Conservation (phyloP, 2,329 filamentous ascomycete genomes). For the Fusarium domesticum region DNA sequence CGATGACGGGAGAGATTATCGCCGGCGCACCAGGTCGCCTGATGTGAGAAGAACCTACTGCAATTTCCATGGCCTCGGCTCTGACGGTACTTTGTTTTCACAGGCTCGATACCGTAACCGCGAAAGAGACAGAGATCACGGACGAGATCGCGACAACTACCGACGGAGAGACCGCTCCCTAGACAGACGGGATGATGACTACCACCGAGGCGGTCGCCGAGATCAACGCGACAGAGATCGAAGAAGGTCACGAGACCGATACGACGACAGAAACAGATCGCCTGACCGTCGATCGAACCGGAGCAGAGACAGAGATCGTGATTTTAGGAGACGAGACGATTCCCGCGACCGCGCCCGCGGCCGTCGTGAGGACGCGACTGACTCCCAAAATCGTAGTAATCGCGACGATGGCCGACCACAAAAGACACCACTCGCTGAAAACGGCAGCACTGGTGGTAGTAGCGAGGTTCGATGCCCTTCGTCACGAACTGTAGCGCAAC, state of each 20-base stretch:
- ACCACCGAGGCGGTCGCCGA: slow-evolving; percentile 58
- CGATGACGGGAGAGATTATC: slow-evolving; percentile 48
- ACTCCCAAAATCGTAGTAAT: slow-evolving; percentile 64
- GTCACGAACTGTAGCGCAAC: neutral
- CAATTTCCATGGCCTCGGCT: slow-evolving; percentile 25
- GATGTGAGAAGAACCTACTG: slow-evolving; percentile 50
- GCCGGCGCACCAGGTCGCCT: slow-evolving; percentile 58
- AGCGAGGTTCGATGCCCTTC: slow-evolving; percentile 52
- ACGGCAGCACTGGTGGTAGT: slow-evolving; percentile 46
- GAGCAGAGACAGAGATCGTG: slow-evolving; percentile 61
- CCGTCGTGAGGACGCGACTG: slow-evolving; percentile 68
- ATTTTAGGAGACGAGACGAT: slow-evolving; percentile 70
- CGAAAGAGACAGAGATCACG: slow-evolving; percentile 50
- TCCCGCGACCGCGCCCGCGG: slow-evolving; percentile 64
- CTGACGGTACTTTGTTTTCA: slow-evolving; percentile 38
- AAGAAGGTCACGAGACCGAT: slow-evolving; percentile 61
- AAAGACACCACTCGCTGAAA: slow-evolving; percentile 50
- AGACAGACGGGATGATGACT: slow-evolving; percentile 65
- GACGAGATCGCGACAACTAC: slow-evolving; percentile 53
- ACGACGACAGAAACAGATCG: slow-evolving; percentile 57
- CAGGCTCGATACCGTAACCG: slow-evolving; percentile 61
- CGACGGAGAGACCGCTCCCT: slow-evolving; percentile 68
- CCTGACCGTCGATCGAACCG: slow-evolving; percentile 57
- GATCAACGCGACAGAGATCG: slow-evolving; percentile 57
- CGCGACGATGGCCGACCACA: slow-evolving; percentile 59